phyloP scores from a whole-genome alignment of 225 moss, liverwort and hornwort species.

The Thuidium tamariscinum region DNA sequence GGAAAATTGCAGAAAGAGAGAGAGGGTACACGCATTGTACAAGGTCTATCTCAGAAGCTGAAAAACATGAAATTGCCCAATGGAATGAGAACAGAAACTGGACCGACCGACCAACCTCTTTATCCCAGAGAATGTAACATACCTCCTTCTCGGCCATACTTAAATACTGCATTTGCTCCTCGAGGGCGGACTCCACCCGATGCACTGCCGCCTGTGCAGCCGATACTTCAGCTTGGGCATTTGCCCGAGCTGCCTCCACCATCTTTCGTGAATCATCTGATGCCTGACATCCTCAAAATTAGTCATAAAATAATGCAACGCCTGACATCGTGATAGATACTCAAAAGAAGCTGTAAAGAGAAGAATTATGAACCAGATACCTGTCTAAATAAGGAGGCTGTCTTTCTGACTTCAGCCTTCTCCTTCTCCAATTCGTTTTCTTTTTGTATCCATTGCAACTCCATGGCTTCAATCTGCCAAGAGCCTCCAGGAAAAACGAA shows the following conservation, averaged over 20 bases:
- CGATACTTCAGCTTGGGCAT: constrained; percentile 43
- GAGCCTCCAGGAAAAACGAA: constrained; percentile 8
- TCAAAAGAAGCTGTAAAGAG: not conserved
- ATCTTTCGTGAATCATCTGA: constrained; percentile 61
- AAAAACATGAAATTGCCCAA: not conserved
- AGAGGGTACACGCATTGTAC: not conserved
- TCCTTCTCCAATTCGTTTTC: constrained; percentile 60
- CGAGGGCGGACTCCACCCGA: constrained; percentile 49
- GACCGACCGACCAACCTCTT: not conserved
- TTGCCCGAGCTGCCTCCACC: constrained; percentile 58
- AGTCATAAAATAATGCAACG: not conserved
- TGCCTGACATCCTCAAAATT: constrained; percentile 28
- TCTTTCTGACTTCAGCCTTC: constrained; percentile 46
- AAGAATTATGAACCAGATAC: not conserved
- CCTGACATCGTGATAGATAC: not conserved
- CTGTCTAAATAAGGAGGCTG: constrained; percentile 53
- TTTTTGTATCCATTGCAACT: constrained; percentile 42
- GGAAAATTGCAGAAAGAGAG: not conserved
- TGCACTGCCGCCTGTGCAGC: constrained; percentile 46
- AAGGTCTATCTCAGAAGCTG: not conserved
- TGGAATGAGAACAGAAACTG: not conserved
- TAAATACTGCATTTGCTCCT: constrained; percentile 49
- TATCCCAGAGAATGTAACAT: not conserved
- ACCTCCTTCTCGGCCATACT: constrained; percentile 51
- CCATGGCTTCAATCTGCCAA: constrained; percentile 57